A percentile compares a stretch with the other conserved stretches of the same genome.
phyloP scores from a whole-genome alignment of 1,284 basidiomycete species.

The Trichosporon sp. region DNA sequence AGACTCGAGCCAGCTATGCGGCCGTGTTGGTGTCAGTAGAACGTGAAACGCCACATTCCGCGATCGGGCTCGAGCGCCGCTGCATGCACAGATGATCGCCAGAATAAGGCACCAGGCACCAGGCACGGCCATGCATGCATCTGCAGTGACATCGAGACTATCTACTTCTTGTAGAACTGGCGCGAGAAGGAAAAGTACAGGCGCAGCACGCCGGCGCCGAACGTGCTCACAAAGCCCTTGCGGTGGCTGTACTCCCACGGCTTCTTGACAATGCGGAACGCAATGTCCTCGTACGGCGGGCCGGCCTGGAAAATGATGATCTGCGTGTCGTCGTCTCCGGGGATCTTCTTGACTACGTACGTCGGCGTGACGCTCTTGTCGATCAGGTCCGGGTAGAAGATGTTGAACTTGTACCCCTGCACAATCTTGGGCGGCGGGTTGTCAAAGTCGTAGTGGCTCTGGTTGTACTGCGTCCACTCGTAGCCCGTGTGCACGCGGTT shows the following conservation, averaged over 20 bases:
- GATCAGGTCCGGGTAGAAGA: slow-evolving; percentile 51
- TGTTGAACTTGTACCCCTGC: slow-evolving; percentile 87
- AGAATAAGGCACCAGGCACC: no score
- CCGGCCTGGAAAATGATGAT: slow-evolving; percentile 91
- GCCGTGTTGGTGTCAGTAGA: no score
- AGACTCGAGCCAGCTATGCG: no score
- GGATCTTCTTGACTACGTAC: slow-evolving; percentile 86
- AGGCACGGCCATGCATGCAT: no score
- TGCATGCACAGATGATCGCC: no score
- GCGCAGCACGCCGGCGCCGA: slow-evolving; percentile 55
- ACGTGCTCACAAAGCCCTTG: slow-evolving; percentile 56
- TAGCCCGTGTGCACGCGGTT: slow-evolving; percentile 99
- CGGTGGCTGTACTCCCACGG: slow-evolving; percentile 96
- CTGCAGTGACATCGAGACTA: background rate
- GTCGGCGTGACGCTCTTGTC: slow-evolving; percentile 95
- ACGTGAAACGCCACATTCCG: no score
- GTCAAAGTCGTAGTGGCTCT: slow-evolving; percentile 96
- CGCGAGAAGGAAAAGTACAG: slow-evolving; percentile 1
- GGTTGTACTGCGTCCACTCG: slow-evolving; percentile 99
- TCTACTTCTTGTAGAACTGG: slow-evolving; percentile 2
- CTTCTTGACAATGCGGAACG: slow-evolving; percentile 93
- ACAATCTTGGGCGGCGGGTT: slow-evolving; percentile 97
- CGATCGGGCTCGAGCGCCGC: no score
- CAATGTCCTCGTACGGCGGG: slow-evolving; percentile 98
- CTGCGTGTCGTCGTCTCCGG: slow-evolving; percentile 90